Percentiles rank a stretch among this genome's conserved stretches.
phyloP scores from a whole-genome alignment of 2,329 filamentous ascomycete species.

The Chalaropsis thielavioides region DNA sequence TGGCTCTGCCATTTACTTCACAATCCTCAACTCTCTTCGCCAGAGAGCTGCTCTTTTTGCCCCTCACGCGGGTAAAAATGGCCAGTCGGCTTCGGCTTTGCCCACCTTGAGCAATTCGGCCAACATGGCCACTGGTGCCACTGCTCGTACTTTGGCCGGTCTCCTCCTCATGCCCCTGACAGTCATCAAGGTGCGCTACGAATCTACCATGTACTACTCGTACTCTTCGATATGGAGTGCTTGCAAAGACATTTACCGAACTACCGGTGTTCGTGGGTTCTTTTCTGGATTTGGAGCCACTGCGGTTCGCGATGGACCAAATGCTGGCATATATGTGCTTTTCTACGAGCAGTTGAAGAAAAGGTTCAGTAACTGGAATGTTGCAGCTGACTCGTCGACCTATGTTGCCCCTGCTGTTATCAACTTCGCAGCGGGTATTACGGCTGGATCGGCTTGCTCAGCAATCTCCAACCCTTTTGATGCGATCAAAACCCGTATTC shows the following conservation, averaged over 20 bases:
- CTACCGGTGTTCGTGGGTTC: conserved; percentile 67
- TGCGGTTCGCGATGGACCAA: conserved; percentile 85
- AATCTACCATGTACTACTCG: conserved; percentile 65
- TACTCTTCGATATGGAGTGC: conserved; percentile 67
- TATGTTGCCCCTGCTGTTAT: conserved; percentile 30
- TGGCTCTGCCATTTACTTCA: conserved; percentile 89
- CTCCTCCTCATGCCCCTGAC: conserved; percentile 92
- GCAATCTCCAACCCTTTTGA: conserved; percentile 93
- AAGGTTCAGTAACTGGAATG: conserved; percentile 31
- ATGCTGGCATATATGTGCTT: conserved; percentile 85
- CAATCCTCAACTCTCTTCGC: conserved; percentile 70
- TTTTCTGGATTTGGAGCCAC: conserved; percentile 92
- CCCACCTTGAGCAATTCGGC: conserved; percentile 70
- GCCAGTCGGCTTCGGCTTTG: conserved; percentile 55
- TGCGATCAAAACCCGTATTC: conserved; percentile 86
- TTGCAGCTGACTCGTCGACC: conserved; percentile 7
- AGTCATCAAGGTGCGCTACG: conserved; percentile 91
- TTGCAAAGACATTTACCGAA: conserved; percentile 55
- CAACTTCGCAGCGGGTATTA: conserved; percentile 70
- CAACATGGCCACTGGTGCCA: conserved; percentile 73
- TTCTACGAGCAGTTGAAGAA: conserved; percentile 81
- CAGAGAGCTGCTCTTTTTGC: conserved; percentile 17
- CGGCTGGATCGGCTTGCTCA: conserved; percentile 71
- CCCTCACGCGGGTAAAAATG: conserved; percentile 18
- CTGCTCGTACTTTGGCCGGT: conserved; percentile 72